Evolutionary conservation across 768 basidiomycete genomes (phyloP).

Genomic region (Pisolithus sp.): DNA sequence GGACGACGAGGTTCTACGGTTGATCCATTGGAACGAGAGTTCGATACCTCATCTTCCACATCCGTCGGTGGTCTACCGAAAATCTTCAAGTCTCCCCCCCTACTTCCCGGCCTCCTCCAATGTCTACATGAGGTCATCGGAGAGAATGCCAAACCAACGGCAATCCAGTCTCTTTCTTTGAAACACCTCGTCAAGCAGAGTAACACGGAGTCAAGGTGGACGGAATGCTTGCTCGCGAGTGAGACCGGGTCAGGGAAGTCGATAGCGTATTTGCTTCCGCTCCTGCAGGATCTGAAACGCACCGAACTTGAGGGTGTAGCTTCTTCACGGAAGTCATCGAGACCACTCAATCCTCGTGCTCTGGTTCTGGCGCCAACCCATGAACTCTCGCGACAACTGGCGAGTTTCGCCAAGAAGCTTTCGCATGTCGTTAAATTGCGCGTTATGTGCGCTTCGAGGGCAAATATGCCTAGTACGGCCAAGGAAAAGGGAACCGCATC

Average conservation of each 20-base stretch:
- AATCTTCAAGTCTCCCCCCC: constrained; percentile 59
- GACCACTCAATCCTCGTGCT: constrained; percentile 61
- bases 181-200: constrained; percentile 48
- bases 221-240: constrained; percentile 66
- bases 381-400: constrained; percentile 78
- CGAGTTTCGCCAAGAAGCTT: constrained; percentile 66
- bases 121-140: constrained; percentile 57
- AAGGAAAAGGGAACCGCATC: constrained; percentile 36
- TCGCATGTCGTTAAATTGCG: constrained; percentile 72
- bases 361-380: constrained; percentile 85
- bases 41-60: constrained; percentile 27
- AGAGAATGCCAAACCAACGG: constrained; percentile 51
- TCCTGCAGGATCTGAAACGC: constrained; percentile 72
- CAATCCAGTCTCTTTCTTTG: constrained; percentile 72
- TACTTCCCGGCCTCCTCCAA: constrained; percentile 57
- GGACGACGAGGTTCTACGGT: not conserved
- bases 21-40: constrained; percentile 30
- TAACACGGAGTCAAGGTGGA: constrained; percentile 12
- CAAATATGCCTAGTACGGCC: constrained; percentile 35
- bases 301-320: constrained; percentile 37
- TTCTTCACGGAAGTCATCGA: constrained; percentile 8
- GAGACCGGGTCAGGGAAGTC: constrained; percentile 94
- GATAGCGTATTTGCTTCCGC: constrained; percentile 80
- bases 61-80: constrained; percentile 25
- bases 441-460: constrained; percentile 62